A percentile compares a stretch with the other conserved stretches of the same genome.
These are phyloP conservation scores for Rosa lucieae DNA, from an alignment of 306 rosid species.

Conservation along the genomic window DNA sequence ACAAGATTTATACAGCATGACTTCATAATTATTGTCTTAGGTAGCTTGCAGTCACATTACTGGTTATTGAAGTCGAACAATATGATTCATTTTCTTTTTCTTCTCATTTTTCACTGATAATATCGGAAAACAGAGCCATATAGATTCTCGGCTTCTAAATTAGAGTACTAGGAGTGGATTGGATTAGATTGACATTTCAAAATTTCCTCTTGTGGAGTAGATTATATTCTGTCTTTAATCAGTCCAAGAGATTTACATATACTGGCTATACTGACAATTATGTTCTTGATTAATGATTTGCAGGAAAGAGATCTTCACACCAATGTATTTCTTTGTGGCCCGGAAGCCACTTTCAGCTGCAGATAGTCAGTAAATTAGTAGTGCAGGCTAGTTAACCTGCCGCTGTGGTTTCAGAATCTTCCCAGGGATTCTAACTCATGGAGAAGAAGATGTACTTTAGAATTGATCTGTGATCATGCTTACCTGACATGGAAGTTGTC, in stretches of 20 bases:
- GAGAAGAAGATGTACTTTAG: constrained; percentile 5
- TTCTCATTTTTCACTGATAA: neutral
- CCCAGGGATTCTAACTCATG: constrained; percentile 1
- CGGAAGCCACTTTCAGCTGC: constrained; percentile 59
- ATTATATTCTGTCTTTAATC: neutral
- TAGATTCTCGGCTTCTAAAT: neutral
- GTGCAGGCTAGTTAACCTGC: neutral
- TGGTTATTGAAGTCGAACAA: neutral
- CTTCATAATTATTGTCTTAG: neutral
- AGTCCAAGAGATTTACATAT: neutral
- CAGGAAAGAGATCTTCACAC: constrained; percentile 95
- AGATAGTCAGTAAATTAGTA: constrained; percentile 24
- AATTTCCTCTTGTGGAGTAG: neutral
- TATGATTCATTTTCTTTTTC: neutral
- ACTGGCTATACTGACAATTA: neutral
- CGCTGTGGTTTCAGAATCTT: constrained; percentile 2
- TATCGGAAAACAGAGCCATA: neutral
- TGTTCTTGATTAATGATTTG: constrained; percentile 10
- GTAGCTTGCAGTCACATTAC: neutral
- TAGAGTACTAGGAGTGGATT: neutral
- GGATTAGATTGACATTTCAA: neutral
- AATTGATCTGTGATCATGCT: constrained; percentile 22
- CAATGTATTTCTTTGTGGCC: constrained; percentile 94
- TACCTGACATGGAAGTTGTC: constrained; percentile 5
- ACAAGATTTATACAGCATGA: neutral